phyloP scores from a whole-genome alignment of 2,329 filamentous ascomycete genomes.

The Cytospora piceae region DNA sequence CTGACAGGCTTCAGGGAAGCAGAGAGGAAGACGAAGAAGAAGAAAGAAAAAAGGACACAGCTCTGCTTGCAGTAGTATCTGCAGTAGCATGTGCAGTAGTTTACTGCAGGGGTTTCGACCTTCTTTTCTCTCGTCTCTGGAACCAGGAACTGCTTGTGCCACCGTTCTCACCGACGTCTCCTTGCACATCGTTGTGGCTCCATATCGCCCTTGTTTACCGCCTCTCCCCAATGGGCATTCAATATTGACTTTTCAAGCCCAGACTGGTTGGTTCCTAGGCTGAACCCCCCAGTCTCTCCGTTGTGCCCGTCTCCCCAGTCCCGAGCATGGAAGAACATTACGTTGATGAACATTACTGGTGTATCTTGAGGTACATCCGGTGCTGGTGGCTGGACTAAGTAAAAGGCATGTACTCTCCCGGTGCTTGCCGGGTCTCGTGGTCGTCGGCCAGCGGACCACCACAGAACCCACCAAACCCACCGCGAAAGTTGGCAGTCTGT shows the following conservation, averaged over 20 bases:
- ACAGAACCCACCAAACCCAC: conserved; percentile 12
- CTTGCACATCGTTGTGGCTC: conserved; percentile 10
- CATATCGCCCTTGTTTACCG: conserved; percentile 20
- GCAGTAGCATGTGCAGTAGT: conserved; percentile 4
- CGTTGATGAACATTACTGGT: conserved; percentile 13
- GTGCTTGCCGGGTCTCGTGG: conserved; percentile 24
- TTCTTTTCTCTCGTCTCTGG: conserved; percentile 10
- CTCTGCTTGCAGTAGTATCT: conserved; percentile 21
- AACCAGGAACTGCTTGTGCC: conserved; percentile 1
- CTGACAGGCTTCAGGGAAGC: neutral
- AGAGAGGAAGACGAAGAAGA: neutral
- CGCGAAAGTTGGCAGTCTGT: conserved; percentile 13
- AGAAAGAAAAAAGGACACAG: conserved; percentile 2
- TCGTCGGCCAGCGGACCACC: conserved; percentile 24
- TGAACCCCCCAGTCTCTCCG: conserved; percentile 7
- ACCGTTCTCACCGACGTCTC: conserved; percentile 24
- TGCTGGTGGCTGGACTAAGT: conserved; percentile 7
- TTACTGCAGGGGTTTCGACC: conserved; percentile 20
- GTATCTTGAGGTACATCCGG: conserved; percentile 25
- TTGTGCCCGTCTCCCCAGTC: conserved; percentile 3
- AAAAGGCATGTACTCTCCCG: conserved; percentile 18
- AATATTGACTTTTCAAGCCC: conserved; percentile 24
- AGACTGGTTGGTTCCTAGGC: conserved; percentile 13
- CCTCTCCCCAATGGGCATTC: conserved; percentile 21
- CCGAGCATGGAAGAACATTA: neutral